Conservation (phyloP, 805 yeast genomes). For the Komagataella ulmi region DNA sequence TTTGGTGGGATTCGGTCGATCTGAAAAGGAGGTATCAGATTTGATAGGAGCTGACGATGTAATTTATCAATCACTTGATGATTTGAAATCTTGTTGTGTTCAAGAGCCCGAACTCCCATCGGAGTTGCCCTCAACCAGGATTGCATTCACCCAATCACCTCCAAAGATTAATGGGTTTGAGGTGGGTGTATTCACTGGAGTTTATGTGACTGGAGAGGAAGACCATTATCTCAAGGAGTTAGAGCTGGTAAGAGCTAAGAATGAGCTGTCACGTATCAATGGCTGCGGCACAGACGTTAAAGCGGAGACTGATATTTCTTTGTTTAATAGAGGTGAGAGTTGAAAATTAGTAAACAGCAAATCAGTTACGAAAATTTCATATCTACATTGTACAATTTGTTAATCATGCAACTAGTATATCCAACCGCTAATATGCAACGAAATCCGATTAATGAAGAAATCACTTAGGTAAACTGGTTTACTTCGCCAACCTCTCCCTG, state of each 20-base stretch:
- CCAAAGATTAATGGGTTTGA: slow-evolving; percentile 54
- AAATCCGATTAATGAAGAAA: not conserved
- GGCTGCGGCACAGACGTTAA: slow-evolving; percentile 52
- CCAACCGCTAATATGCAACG: not conserved
- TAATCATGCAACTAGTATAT: not conserved
- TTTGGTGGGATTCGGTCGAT: slow-evolving; percentile 72
- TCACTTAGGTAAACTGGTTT: not conserved
- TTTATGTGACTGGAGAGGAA: slow-evolving; percentile 89
- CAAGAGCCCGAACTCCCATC: slow-evolving; percentile 15
- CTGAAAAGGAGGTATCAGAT: slow-evolving; percentile 61
- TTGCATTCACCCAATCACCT: slow-evolving; percentile 13
- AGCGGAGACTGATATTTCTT: slow-evolving; percentile 57
- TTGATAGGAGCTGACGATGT: slow-evolving; percentile 86
- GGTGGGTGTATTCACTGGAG: slow-evolving; percentile 94
- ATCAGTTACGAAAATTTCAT: not conserved
- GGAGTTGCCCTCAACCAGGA: slow-evolving; percentile 21
- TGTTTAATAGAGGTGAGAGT: slow-evolving; percentile 39
- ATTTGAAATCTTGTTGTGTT: slow-evolving; percentile 69
- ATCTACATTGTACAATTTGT: not conserved
- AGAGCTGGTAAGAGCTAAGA: slow-evolving; percentile 71
- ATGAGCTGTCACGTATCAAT: slow-evolving; percentile 36
- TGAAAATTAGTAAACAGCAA: slow-evolving; percentile 13
- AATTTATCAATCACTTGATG: slow-evolving; percentile 76
- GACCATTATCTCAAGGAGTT: slow-evolving; percentile 69
- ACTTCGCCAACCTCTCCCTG: too few species aligned